Evolutionary conservation across 1,139 yeast species (phyloP).

Genomic region (Yamadazyma membranifaciens): DNA sequence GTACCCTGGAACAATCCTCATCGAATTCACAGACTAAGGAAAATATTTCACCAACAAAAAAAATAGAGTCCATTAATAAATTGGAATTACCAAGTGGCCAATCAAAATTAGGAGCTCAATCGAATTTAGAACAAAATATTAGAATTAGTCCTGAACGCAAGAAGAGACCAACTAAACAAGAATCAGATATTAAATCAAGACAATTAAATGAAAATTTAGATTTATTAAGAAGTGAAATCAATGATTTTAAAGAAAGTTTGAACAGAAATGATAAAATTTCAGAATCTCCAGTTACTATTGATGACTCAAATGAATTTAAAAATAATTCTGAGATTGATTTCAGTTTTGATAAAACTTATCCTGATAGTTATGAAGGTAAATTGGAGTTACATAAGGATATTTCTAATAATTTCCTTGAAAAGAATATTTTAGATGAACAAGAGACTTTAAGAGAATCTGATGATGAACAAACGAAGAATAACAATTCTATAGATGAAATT

Average conservation of each 20-base stretch:
- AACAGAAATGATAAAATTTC: constrained; percentile 23
- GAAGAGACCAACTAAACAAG: constrained; percentile 5
- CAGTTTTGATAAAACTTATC: constrained; percentile 42
- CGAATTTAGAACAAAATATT: neutral
- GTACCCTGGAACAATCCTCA: neutral
- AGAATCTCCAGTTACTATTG: constrained; percentile 12
- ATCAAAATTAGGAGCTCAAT: neutral
- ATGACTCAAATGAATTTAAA: constrained; percentile 12
- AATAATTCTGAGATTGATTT: constrained; percentile 24
- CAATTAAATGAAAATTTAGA: constrained; percentile 45
- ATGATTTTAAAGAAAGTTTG: constrained; percentile 47
- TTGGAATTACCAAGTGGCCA: neutral
- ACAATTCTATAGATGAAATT: constrained; percentile 13
- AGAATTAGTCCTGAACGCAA: constrained; percentile 5
- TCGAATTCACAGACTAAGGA: neutral
- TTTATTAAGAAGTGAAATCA: constrained; percentile 42
- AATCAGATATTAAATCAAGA: constrained; percentile 19
- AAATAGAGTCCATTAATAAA: neutral
- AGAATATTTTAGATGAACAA: constrained; percentile 7
- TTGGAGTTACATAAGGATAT: constrained; percentile 3
- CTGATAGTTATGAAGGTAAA: constrained; percentile 43
- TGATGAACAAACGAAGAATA: constrained; percentile 5
- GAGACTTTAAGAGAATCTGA: constrained; percentile 11
- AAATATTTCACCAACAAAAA: neutral
- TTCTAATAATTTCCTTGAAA: neutral